Base-by-base conservation (phyloP, 1,284 basidiomycete genomes). In the Rhodotorula glutinis region DNA sequence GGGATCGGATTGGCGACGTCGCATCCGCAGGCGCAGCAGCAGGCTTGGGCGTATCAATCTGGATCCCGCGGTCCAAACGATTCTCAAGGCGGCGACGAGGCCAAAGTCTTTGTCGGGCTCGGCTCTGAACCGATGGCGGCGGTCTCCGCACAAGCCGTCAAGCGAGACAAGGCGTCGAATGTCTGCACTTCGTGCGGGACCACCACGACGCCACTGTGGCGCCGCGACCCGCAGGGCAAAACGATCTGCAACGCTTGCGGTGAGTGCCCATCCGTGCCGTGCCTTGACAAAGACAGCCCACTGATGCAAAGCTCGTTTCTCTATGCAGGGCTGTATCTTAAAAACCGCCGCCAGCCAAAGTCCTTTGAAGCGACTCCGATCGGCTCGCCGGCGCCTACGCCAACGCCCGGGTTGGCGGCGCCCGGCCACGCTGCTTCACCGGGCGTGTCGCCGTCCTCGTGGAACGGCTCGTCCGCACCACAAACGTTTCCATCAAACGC, bases 181-280 rank as follows among this genome's bases (percentile, higher is more conserved):
- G 87, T 87, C 77, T 96, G 92, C 80, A 86, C 89, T 52, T 92
- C 93, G 79, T 96, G 92, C 79, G 89, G 90, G 25, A 95, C 92
- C 52, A 92, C 89, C 78, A 92, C 91, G 57, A 95, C 92, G 2
- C 92, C 93, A 14, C 81, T 96, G 14, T 96, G 92, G 92, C 83
- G 93, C 76, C 82, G 92, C 75, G 92, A 95, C 76, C 90, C 93
- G 77, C 88, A 91, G 60, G 92, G 93, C 64, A 90, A 93, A 78
- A 83, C 86, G 52, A 85, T 91, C 76, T 91, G 89, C 81, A 91
- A 91, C 78, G 87, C 88, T 61, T 91, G 89, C 79, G 90, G 89
- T 91, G 77, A 84, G 89, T 82, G 14, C 4, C 17, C 17, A 30
- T 21, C 17, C 43, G 43, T 2, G n/a, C n/a, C n/a, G n/a, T n/a